Evolutionary conservation across 2,329 filamentous ascomycete species (phyloP), one percentile per base, ranked within the genome.

Genomic region (Fusarium duplospermum): DNA sequence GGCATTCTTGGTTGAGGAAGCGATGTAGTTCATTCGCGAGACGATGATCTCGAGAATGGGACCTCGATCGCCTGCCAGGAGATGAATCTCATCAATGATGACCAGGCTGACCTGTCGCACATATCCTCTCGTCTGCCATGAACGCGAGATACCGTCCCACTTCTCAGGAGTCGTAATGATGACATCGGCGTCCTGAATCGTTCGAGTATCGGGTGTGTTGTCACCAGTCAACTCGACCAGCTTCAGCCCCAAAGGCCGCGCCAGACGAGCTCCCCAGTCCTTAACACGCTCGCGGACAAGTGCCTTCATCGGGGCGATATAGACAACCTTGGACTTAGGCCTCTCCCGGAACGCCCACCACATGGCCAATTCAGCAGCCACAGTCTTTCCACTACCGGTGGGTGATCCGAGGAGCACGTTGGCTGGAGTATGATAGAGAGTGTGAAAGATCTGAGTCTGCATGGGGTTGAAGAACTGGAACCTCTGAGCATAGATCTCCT

Each of bases 111-210:
- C 96, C 83, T 98, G 93, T 62, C 95, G 91, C 45, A 99, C 96
- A 76, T 99, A 99, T 70, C 94, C 93, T 90, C 96, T 93, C 6
- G 96, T 98, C 82, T 98, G 95, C 96, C 97, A 99, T 80, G 94
- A 97, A 89, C 96, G 93, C 77, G 94, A 98, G 76, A 99, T 98
- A 89, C 97, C 97, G 81, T 99, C 97, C 96, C 96, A 99, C 82
- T 99, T 99, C 84, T 99, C 96, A n/a, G 96, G 97, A 0, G 97
- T 99, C 0, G 96, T 99, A 78, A 99, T 95, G 78, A 99, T 99
- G 71, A 99, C 94, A 81, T 99, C 96, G 4, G 96, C 96, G 80
- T 98, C 93, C 76, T 95, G 91, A 77, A 99, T 99, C 0, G 96
- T 98, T 60, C 94, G 89, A 1, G 96, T 99, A 80, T 99, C 96